Percentiles rank a stretch among this genome's conserved stretches.
Conservation (phyloP, 257 asterid genomes). For the Solanum pimpinellifolium region DNA sequence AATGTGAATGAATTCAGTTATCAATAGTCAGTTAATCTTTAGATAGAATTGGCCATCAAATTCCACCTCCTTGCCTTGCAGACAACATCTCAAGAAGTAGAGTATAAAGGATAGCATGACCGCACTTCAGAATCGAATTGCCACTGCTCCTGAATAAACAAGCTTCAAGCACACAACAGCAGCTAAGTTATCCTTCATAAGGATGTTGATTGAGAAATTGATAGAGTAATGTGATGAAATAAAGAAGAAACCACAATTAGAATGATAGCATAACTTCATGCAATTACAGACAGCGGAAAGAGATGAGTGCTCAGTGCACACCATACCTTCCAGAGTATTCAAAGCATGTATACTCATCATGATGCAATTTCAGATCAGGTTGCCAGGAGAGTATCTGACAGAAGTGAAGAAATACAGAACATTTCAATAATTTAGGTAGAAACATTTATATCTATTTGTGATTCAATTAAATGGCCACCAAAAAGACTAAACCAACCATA, state of each 20-base stretch:
- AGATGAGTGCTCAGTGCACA: not conserved
- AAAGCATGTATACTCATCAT: slow-evolving; percentile 84
- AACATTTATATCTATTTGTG: not conserved
- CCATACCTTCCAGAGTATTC: slow-evolving; percentile 82
- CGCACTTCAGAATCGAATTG: not conserved
- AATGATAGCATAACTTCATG: not conserved
- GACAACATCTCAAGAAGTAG: not conserved
- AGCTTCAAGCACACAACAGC: not conserved
- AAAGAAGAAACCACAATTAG: not conserved
- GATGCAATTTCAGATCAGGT: slow-evolving; percentile 57
- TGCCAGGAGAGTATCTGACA: slow-evolving; percentile 85
- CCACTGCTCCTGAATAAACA: not conserved
- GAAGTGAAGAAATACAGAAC: not conserved
- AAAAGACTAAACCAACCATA: not conserved
- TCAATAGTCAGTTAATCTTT: not conserved
- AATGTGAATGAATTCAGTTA: not conserved
- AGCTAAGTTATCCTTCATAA: not conserved
- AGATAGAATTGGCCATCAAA: not conserved
- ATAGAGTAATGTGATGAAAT: not conserved
- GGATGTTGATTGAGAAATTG: not conserved
- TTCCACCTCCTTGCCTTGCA: not conserved
- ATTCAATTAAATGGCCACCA: not conserved
- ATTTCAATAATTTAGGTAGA: not conserved
- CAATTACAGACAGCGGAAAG: slow-evolving; percentile 1
- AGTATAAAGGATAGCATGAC: not conserved